Evolutionary conservation across 768 basidiomycete genomes (phyloP).

Genomic region (Termitomyces sp.): DNA sequence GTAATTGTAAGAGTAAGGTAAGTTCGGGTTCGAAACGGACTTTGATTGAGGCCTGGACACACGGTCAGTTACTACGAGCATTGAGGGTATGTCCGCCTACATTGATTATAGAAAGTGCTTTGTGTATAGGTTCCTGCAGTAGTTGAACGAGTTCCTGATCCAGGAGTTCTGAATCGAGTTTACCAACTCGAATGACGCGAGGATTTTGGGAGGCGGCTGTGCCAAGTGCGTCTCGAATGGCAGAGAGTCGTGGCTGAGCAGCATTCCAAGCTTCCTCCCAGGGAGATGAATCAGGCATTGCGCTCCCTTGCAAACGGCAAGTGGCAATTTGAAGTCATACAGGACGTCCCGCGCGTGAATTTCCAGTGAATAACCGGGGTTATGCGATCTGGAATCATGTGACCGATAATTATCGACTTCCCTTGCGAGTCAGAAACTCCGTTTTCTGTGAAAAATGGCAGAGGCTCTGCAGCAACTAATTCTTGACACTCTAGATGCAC

Average conservation of each 20-base stretch:
- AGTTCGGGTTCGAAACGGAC: conserved; percentile 72
- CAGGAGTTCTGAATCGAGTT: conserved; percentile 86
- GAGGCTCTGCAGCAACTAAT: conserved; percentile 77
- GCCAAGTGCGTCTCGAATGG: conserved; percentile 37
- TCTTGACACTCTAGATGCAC: conserved; percentile 60
- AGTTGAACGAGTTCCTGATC: conserved; percentile 83
- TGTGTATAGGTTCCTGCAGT: conserved; percentile 75
- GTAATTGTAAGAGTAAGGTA: conserved; percentile 57
- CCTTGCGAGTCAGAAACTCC: conserved; percentile 9
- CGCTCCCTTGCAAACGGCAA: conserved; percentile 9
- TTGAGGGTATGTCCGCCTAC: conserved; percentile 29
- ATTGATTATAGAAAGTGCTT: conserved; percentile 59
- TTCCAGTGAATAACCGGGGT: not conserved
- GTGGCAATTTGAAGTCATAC: not conserved
- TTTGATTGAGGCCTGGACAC: conserved; percentile 46
- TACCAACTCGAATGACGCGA: conserved; percentile 75
- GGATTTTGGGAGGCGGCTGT: conserved; percentile 23
- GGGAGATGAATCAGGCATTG: conserved; percentile 16
- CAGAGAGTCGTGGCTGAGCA: conserved; percentile 48
- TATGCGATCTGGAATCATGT: not conserved
- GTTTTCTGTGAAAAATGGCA: conserved; percentile 41
- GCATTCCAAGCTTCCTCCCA: conserved; percentile 65
- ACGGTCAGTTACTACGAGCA: conserved; percentile 9
- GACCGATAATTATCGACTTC: conserved; percentile 2
- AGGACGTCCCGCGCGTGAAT: not conserved